Evolutionary conservation across 495 filamentous ascomycete genomes (phyloP).

Genomic region (Aspergillus haitiensis): DNA sequence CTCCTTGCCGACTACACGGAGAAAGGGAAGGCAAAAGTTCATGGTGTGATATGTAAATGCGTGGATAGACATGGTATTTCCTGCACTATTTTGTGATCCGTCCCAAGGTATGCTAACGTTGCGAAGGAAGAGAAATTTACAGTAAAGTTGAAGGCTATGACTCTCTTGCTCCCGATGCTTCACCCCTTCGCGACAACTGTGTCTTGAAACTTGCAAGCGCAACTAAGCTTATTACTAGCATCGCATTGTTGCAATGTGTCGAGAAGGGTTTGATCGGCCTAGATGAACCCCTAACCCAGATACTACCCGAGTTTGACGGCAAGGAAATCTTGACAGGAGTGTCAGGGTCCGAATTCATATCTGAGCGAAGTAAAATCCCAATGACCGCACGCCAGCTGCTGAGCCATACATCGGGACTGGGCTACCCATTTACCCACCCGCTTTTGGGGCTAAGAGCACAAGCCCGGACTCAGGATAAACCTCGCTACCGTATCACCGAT

Average conservation of each 20-base stretch:
- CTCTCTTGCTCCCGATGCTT: background rate
- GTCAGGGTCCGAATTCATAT: conserved; percentile 28
- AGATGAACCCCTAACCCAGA: conserved; percentile 36
- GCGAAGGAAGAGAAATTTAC: conserved; percentile 12
- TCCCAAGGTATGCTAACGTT: conserved; percentile 1
- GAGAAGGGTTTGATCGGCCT: conserved; percentile 46
- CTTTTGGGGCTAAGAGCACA: conserved; percentile 20
- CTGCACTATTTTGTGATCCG: background rate
- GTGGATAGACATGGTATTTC: conserved; percentile 5
- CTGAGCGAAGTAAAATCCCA: conserved; percentile 28
- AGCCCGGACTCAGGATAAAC: conserved; percentile 38
- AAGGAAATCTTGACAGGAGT: conserved; percentile 44
- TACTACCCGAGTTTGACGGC: conserved; percentile 42
- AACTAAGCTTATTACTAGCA: conserved; percentile 24
- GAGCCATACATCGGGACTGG: conserved; percentile 49
- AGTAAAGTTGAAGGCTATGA: conserved; percentile 14
- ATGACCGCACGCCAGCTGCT: conserved; percentile 50
- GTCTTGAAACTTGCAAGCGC: conserved; percentile 28
- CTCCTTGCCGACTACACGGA: conserved; percentile 13
- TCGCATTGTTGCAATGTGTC: conserved; percentile 45
- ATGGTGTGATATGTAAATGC: conserved; percentile 15
- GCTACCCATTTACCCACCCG: conserved; percentile 45
- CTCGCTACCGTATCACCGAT: conserved; percentile 28
- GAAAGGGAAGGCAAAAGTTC: conserved; percentile 9
- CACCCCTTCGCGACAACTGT: conserved; percentile 19